Percentiles rank a stretch among this genome's conserved stretches.
Evolutionary conservation across 441 rosid species (phyloP).

Genomic region (Populus hybrid): DNA sequence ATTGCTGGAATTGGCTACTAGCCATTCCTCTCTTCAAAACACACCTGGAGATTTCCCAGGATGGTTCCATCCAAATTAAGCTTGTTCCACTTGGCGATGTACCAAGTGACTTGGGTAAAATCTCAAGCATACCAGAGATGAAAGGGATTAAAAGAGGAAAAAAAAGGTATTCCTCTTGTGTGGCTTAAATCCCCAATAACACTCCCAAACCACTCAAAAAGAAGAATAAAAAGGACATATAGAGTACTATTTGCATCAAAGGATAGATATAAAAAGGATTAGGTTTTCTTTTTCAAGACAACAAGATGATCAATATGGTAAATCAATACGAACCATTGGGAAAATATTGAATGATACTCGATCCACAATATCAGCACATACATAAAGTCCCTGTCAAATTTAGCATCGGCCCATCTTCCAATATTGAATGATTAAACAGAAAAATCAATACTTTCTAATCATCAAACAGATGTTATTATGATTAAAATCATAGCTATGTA

Average conservation of each 20-base stretch:
- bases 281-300: not conserved
- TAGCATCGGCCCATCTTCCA: not conserved
- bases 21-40: too few species aligned
- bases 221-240: too few species aligned
- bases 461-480: not conserved
- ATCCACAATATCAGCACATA: not conserved
- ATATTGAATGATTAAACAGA: not conserved
- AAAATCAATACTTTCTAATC: not conserved
- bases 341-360: not conserved
- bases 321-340: not conserved
- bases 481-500: not conserved
- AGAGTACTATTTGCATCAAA: too few species aligned
- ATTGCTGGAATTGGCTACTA: too few species aligned
- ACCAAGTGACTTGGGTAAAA: not conserved
- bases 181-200: too few species aligned
- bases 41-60: too few species aligned
- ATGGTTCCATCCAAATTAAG: too few species aligned
- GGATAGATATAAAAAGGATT: too few species aligned
- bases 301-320: not conserved
- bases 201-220: too few species aligned
- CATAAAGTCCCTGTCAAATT: not conserved
- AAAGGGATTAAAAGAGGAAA: not conserved
- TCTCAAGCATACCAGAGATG: not conserved
- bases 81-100: not conserved
- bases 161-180: not conserved